Base-by-base conservation (phyloP, 129 eudicot genomes). In the Deinandra increscens region DNA sequence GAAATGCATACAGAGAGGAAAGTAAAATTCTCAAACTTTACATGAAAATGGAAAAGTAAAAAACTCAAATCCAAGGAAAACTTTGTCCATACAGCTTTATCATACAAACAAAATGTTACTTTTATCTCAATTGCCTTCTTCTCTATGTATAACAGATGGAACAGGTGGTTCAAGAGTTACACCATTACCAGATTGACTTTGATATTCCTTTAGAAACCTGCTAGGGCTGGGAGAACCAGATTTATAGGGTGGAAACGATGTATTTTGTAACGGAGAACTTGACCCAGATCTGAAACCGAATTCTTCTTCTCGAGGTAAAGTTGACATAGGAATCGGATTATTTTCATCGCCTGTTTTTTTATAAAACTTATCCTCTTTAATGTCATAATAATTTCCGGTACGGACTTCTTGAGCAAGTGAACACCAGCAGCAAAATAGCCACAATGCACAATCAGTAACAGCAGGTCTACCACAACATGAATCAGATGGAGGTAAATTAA, bases 391-490 rank as follows among this genome's bases (percentile, higher is more conserved):
- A 80, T 92, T 88, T 33, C 91, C 98, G 9, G 98, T 92, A 12
- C 98, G 82, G 10, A 86, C 98, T 80, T 92, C 98, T 73, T 92
- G 98, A 60, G 98, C 96, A 77, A 92, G 88, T 2, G 98, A 71
- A 71, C 98, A 92, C 96, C 98, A 92, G 56, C 98, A 92, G 77
- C 98, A 92, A 66, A 72, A 92, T 71, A 92, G 91, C 98, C 98
- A 92, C 39, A 85, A 72, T 18, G 83, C 87, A 78, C 89, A 92
- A 73, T 92, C 98, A 8, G 89, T 49, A 48, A 92, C 84, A 70
- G 81, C 84, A 2, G 96, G 89, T 68, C 71, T 81, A 19, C 88
- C 85, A 62, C 84, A 88, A 66, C 98, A 92, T 19, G 76, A 79
- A 9, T 70, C 80, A 48, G 82, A 81, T n/a, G 84, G 68, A 1